Base-by-base conservation (phyloP, 192 early-diverging fungal genomes). In the Irineochytrium annulatum region DNA sequence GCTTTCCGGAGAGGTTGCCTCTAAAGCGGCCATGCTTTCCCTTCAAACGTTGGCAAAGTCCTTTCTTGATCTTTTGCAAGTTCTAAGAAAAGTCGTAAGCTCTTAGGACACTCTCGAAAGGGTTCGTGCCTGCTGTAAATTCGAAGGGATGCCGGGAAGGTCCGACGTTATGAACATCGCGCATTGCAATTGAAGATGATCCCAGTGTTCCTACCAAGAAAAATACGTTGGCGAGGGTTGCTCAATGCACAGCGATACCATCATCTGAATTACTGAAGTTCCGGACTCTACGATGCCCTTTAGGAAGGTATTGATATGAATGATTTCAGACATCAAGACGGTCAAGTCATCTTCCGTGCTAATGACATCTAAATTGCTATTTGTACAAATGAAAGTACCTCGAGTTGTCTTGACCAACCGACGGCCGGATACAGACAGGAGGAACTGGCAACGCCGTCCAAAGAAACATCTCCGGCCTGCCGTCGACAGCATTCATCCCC, bases 1-100 rank as follows among this genome's bases (percentile, higher is more conserved):
- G 93, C 81, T 99, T 99, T 57, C 97, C 97, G 0, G 92, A 94
- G 52, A 99, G 77, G 57, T 99, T 99, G 41, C 97, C 97, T 62
- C 97, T 88, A 81, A 99, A 97, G 51, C 97, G 89, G 55, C 97
- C 97, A 59, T 96, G 91, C 67, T 99, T 99, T 43, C 97, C 97
- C 80, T 99, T 99, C 53, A 99, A 71, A 31, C 97, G 82, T 77
- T 99, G 97, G 55, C 91, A 92, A 51, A 97, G 87, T 55, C 97
- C 97, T 53, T 78, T 77, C 55, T 84, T 84, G 63, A 84, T 84
- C 43, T 79, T 84, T 27, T 63, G 67, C 61, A 84, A 49, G 55
- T 76, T 76, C 70, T 75, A 59, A 3, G 34, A 30, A 31, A 20
- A 43, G 46, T 14, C 17, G 49, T 59, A 19, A 32, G 43, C 13